Percentiles rank a stretch among this genome's conserved stretches.
phyloP scores from a whole-genome alignment of 805 yeast genomes.

The Monosporozyma unispora region DNA sequence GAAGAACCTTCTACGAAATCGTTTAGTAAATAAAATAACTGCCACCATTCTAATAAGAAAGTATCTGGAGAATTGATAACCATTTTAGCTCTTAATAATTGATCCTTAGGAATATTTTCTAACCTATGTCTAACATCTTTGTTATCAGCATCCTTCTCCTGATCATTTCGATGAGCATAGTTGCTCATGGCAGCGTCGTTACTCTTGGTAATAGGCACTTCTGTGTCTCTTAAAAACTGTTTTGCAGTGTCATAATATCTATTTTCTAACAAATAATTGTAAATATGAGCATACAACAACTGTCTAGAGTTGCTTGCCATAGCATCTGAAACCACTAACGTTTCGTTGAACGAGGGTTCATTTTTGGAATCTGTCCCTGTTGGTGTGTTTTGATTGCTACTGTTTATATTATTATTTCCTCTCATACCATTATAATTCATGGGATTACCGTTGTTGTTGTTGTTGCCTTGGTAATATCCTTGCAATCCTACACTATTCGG shows the following conservation, averaged over 20 bases:
- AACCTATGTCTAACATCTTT: not conserved
- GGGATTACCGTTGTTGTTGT: not conserved
- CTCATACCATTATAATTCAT: not conserved
- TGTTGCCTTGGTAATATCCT: not conserved
- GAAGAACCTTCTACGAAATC: constrained; percentile 34
- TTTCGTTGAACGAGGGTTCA: constrained; percentile 9
- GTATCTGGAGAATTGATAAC: constrained; percentile 38
- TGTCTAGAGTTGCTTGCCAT: constrained; percentile 42
- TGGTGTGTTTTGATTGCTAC: not conserved
- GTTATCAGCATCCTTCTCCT: constrained; percentile 1
- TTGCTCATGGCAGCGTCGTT: not conserved
- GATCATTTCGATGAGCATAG: not conserved
- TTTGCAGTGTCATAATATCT: constrained; percentile 44
- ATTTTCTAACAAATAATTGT: constrained; percentile 40
- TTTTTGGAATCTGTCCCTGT: not conserved
- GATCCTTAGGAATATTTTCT: constrained; percentile 4
- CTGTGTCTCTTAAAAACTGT: constrained; percentile 38
- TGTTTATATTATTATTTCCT: not conserved
- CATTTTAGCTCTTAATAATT: constrained; percentile 27
- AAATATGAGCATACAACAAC: constrained; percentile 43
- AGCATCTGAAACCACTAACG: constrained; percentile 33
- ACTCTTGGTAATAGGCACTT: constrained; percentile 30
- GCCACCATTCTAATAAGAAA: constrained; percentile 51
- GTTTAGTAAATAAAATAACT: constrained; percentile 39
- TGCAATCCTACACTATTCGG: not conserved